Evolutionary conservation across 495 filamentous ascomycete species (phyloP).

Genomic region (Penicillium silybi): DNA sequence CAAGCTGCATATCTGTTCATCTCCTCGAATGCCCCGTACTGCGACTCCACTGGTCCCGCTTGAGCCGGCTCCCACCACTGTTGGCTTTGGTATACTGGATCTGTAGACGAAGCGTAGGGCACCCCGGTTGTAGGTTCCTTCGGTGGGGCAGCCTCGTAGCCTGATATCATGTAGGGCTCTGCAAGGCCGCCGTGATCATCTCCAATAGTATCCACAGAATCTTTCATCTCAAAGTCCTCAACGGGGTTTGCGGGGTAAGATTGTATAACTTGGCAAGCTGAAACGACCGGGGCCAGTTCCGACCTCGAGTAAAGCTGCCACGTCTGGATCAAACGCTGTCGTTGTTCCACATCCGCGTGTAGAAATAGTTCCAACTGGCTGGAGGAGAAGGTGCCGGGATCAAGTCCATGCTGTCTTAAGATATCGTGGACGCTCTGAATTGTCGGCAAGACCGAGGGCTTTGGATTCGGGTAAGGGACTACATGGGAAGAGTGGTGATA

Average conservation of each 20-base stretch:
- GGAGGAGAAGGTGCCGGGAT: slow-evolving; percentile 49
- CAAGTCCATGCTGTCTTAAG: slow-evolving; percentile 49
- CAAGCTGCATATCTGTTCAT: slow-evolving; percentile 21
- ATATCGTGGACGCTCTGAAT: slow-evolving; percentile 17
- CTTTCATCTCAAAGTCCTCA: slow-evolving; percentile 49
- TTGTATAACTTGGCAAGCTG: neutral
- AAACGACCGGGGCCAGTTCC: neutral
- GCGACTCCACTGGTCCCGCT: slow-evolving; percentile 51
- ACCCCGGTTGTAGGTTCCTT: slow-evolving; percentile 37
- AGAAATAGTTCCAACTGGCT: slow-evolving; percentile 61
- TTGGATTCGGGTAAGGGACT: slow-evolving; percentile 12
- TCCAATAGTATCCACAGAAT: neutral
- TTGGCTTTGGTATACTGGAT: slow-evolving; percentile 56
- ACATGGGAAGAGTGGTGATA: slow-evolving; percentile 69
- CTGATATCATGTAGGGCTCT: slow-evolving; percentile 69
- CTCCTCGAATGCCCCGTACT: slow-evolving; percentile 51
- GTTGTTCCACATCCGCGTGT: slow-evolving; percentile 53
- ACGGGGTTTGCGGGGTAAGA: slow-evolving; percentile 22
- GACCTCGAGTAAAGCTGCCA: slow-evolving; percentile 55
- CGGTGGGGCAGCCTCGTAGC: slow-evolving; percentile 51
- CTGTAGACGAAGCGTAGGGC: slow-evolving; percentile 52
- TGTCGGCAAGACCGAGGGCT: neutral
- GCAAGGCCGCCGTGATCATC: slow-evolving; percentile 31
- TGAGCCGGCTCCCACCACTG: slow-evolving; percentile 47
- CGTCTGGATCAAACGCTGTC: slow-evolving; percentile 58